Conservation (phyloP, 2,329 filamentous ascomycete genomes). For the Dactylellina parvicollis region DNA sequence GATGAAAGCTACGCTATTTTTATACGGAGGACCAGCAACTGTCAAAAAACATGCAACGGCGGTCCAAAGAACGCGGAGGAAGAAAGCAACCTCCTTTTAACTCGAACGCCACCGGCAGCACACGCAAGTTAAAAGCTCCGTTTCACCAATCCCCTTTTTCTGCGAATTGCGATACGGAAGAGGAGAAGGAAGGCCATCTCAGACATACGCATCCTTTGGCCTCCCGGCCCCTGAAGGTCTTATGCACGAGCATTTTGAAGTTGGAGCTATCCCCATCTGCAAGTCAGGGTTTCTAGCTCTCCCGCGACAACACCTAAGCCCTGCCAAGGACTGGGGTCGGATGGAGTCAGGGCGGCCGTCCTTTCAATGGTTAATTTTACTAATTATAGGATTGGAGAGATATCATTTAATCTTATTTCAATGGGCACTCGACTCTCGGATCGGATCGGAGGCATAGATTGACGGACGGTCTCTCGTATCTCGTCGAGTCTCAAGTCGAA, state of each 20-base stretch:
- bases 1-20: background rate
- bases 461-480: background rate
- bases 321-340: constrained; percentile 43
- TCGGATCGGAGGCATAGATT: background rate
- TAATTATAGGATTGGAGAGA: constrained; percentile 40
- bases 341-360: constrained; percentile 2
- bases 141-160: constrained; percentile 2
- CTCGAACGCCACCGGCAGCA: constrained; percentile 22
- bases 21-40: constrained; percentile 4
- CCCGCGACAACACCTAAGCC: constrained; percentile 38
- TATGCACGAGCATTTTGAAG: constrained; percentile 27
- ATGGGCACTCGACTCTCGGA: background rate
- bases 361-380: constrained; percentile 49
- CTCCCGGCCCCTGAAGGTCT: constrained; percentile 36
- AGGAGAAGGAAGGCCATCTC: constrained; percentile 7
- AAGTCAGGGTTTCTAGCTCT: constrained; percentile 45
- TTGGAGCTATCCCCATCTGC: constrained; percentile 44
- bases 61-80: too few relatives aligned
- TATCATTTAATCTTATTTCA: constrained; percentile 2
- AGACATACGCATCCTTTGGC: constrained; percentile 18
- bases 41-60: constrained; percentile 10
- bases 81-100: constrained; percentile 45
- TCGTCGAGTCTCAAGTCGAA: constrained; percentile 32
- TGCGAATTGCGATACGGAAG: constrained; percentile 46
- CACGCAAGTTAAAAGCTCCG: constrained; percentile 19